Evolutionary conservation across 169 alveolate species (phyloP).

Genomic region (Plasmodium gaboni): DNA sequence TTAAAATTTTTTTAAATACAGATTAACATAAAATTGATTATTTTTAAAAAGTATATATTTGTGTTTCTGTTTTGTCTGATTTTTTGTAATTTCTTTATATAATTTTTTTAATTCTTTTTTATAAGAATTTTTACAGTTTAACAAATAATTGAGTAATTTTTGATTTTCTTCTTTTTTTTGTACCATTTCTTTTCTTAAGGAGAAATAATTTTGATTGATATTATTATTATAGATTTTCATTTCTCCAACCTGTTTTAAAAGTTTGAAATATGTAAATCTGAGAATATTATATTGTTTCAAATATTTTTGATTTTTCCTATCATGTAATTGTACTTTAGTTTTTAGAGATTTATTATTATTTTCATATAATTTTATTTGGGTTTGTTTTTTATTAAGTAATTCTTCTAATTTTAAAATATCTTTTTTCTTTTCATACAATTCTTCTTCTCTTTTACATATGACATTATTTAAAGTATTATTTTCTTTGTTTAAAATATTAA

Average conservation of each 20-base stretch:
- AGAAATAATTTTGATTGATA: slow-evolving; percentile 24
- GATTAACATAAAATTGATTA: slow-evolving; percentile 7
- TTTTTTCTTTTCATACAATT: slow-evolving; percentile 24
- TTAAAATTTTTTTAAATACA: slow-evolving; percentile 41
- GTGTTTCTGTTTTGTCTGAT: background rate
- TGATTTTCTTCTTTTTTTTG: slow-evolving; percentile 67
- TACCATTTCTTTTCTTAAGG: slow-evolving; percentile 37
- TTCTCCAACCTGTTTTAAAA: slow-evolving; percentile 38
- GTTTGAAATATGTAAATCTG: slow-evolving; percentile 30
- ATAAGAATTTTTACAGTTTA: slow-evolving; percentile 22
- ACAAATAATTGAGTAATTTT: slow-evolving; percentile 36
- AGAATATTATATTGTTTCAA: slow-evolving; percentile 21
- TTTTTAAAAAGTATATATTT: slow-evolving; percentile 40
- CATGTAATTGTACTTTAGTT: slow-evolving; percentile 12
- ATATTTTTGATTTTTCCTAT: slow-evolving; percentile 29
- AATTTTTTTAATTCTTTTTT: slow-evolving; percentile 28
- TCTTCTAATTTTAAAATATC: slow-evolving; percentile 13
- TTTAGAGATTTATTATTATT: slow-evolving; percentile 15
- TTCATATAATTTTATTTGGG: slow-evolving; percentile 24
- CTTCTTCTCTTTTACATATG: slow-evolving; percentile 31
- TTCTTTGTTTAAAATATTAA: slow-evolving; percentile 31
- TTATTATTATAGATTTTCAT: slow-evolving; percentile 28
- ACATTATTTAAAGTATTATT: slow-evolving; percentile 10
- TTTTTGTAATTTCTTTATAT: background rate
- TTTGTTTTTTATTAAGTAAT: slow-evolving; percentile 22